Base-by-base conservation (phyloP, 164 flowering plant genomes). In the Sextonia rubra region DNA sequence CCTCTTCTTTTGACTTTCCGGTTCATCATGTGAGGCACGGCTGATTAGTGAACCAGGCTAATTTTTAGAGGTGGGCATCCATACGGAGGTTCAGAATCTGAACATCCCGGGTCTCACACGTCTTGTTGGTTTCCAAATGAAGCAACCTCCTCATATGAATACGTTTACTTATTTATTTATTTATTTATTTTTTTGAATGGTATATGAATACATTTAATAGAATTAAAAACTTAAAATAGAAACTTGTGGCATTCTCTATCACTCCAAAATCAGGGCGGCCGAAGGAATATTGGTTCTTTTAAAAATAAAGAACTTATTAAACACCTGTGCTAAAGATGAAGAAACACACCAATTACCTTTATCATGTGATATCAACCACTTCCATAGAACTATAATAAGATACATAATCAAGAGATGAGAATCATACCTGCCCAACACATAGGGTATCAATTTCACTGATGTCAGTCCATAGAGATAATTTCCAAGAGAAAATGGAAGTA, bases 391-490 rank as follows among this genome's bases (percentile, higher is more conserved):
- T 20, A 64, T 15, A 0, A 52, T 52, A 29, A 29, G 27, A 64
- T 64, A 2, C 64, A 72, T 30, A 60, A 44, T 27, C 56, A 24
- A 44, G 14, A 58, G 66, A 60, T 48, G 69, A 69, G 72, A 70
- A 77, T 63, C 85, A 47, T 2, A 95, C 99, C 97, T 95, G 82
- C 97, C 99, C 82, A 95, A 74, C 9, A 93, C 94, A 76, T 95
- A 95, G 24, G 99, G 99, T n/a, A 88, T 82, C 65, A 95, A 91
- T 79, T 91, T 88, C 25, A 95, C 99, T 9, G 97, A 93, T 47
- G 99, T 95, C 83, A 95, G 81, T 55, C 99, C 99, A 81, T 93
- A 95, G 23, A 95, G 79, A 84, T 95, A 95, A 78, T 95, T 93
- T 70, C 97, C 99, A 30, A 95, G 85, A 27, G 99, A 95, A 79